These are phyloP conservation scores for Ilex aquifolium DNA, from an alignment of 257 asterid genomes.

Conservation along the genomic window DNA sequence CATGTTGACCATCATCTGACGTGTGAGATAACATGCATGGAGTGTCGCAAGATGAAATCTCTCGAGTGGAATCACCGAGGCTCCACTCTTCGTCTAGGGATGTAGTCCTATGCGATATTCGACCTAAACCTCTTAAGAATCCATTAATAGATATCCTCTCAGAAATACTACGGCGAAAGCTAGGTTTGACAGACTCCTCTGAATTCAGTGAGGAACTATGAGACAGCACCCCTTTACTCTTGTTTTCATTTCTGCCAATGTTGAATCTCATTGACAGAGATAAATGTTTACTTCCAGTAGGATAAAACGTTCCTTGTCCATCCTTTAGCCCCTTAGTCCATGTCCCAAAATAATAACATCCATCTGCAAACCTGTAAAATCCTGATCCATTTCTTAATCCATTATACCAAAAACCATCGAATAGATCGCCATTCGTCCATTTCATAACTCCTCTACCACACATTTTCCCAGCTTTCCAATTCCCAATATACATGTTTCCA, in stretches of 20 bases:
- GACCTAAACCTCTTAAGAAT: conserved; percentile 40
- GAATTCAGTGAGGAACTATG: no score
- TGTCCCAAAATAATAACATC: conserved; percentile 83
- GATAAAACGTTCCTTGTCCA: conserved; percentile 85
- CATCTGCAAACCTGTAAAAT: conserved; percentile 65
- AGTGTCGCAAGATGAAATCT: conserved; percentile 30
- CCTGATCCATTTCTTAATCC: conserved; percentile 87
- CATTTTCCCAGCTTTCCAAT: conserved; percentile 79
- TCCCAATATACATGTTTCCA: conserved; percentile 70
- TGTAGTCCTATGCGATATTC: conserved; percentile 33
- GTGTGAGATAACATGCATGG: conserved; percentile 33
- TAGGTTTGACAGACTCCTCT: conserved; percentile 24
- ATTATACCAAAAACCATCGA: conserved; percentile 83
- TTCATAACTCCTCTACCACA: conserved; percentile 88
- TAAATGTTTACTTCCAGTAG: conserved; percentile 50
- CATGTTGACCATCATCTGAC: not conserved
- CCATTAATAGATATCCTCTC: conserved; percentile 42
- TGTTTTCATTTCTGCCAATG: no score
- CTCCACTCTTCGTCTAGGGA: conserved; percentile 30
- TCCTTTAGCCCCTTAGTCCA: conserved; percentile 93
- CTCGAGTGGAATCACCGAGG: conserved; percentile 33
- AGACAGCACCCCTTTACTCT: no score
- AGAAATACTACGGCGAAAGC: conserved; percentile 52
- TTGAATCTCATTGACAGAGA: not conserved
- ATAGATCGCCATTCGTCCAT: conserved; percentile 78